Percentiles rank a stretch among this genome's conserved stretches.
phyloP scores from a whole-genome alignment of 441 rosid species.

The Bocquillonia castaneifolia region DNA sequence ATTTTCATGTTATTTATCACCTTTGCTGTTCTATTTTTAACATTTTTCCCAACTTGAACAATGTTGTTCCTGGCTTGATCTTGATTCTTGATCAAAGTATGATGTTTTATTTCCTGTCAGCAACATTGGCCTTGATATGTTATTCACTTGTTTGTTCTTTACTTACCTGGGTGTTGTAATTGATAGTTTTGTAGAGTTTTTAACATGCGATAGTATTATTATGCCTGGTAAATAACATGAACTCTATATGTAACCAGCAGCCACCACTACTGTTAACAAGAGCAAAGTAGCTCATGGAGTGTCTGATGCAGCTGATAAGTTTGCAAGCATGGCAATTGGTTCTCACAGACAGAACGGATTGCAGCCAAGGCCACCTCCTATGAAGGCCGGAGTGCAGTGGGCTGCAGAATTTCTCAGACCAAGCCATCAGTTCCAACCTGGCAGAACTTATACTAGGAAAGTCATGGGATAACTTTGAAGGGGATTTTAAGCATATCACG shows the following conservation, averaged over 20 bases:
- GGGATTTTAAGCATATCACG: not conserved
- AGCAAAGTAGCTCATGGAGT: constrained; percentile 37
- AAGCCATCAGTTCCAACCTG: constrained; percentile 43
- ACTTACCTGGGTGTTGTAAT: not conserved
- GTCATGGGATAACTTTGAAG: constrained; percentile 48
- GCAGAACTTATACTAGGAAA: constrained; percentile 46
- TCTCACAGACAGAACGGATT: constrained; percentile 40
- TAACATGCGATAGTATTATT: not conserved
- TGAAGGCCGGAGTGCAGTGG: constrained; percentile 80
- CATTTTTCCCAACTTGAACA: too few relatives aligned
- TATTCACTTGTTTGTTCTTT: not conserved
- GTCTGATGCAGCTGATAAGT: constrained; percentile 46
- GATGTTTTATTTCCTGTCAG: too few relatives aligned
- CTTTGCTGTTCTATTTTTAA: too few relatives aligned
- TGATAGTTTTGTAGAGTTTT: not conserved
- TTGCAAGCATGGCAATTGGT: constrained; percentile 45
- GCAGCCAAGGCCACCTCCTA: constrained; percentile 44
- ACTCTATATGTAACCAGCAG: constrained; percentile 20
- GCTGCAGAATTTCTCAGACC: constrained; percentile 47
- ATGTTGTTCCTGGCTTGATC: too few relatives aligned
- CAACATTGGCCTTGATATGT: too few relatives aligned
- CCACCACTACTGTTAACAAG: constrained; percentile 30
- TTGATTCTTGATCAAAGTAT: too few relatives aligned
- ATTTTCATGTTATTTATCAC: too few relatives aligned
- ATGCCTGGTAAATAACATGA: not conserved